Conservation (phyloP, 371 early-diverging fungal genomes). For the Circinella umbellata region DNA sequence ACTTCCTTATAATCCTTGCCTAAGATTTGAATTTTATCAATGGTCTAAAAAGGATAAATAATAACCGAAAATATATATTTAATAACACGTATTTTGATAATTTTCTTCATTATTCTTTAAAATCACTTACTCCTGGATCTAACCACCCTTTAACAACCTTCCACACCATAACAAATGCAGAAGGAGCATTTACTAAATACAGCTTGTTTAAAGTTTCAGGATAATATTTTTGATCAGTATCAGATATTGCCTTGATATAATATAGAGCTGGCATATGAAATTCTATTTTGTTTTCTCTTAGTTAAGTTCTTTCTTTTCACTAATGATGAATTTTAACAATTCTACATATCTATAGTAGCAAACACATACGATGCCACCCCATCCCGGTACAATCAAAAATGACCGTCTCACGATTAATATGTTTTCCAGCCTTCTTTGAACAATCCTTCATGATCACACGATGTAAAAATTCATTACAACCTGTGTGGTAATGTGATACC, state of each 20-base stretch:
- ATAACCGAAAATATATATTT: neutral
- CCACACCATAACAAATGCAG: conserved; percentile 83
- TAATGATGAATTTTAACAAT: neutral
- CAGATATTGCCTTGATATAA: conserved; percentile 75
- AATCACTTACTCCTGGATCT: conserved; percentile 69
- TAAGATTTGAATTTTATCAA: conserved; percentile 81
- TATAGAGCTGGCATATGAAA: conserved; percentile 80
- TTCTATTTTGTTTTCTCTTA: conserved; percentile 36
- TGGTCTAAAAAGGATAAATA: conserved; percentile 38
- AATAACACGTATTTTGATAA: neutral
- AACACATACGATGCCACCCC: conserved; percentile 68
- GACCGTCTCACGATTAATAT: conserved; percentile 78
- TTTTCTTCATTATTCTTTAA: neutral
- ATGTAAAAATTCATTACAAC: conserved; percentile 79
- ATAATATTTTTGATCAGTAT: conserved; percentile 82
- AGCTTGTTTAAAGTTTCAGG: conserved; percentile 83
- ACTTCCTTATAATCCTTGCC: conserved; percentile 69
- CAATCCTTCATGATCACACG: conserved; percentile 77
- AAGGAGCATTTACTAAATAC: conserved; percentile 84
- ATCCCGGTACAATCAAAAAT: conserved; percentile 86
- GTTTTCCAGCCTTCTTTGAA: conserved; percentile 63
- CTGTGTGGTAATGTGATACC: conserved; percentile 74
- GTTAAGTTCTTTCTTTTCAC: no score
- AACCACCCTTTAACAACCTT: conserved; percentile 82
- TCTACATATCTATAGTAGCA: neutral